Conservation (phyloP, 805 yeast species). For the Candida pini region DNA sequence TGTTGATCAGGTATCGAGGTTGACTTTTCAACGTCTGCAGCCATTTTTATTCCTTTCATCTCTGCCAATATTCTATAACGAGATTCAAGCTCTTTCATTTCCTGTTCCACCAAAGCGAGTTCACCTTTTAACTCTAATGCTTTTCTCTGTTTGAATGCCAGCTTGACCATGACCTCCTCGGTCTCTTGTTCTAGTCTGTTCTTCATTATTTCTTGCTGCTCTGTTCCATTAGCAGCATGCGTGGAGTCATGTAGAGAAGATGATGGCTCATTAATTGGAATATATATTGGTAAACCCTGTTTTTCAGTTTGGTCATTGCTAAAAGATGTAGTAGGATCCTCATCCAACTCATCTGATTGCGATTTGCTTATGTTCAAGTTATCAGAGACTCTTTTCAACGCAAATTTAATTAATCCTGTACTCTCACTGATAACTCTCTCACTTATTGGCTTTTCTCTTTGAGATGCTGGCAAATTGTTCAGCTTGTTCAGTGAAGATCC, state of each 20-base stretch:
- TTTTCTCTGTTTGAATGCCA: slow-evolving; percentile 50
- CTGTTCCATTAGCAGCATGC: background rate
- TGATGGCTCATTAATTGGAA: slow-evolving; percentile 25
- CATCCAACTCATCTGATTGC: background rate
- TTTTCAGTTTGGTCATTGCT: slow-evolving; percentile 3
- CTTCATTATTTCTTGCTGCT: background rate
- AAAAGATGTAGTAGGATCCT: background rate
- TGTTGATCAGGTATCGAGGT: background rate
- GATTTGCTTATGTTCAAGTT: background rate
- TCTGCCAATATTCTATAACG: slow-evolving; percentile 20
- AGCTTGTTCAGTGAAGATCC: slow-evolving; percentile 22
- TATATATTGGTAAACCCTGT: slow-evolving; percentile 31
- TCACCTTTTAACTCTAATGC: slow-evolving; percentile 44
- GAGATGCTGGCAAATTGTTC: slow-evolving; percentile 6
- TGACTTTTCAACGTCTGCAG: background rate
- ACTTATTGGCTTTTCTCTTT: slow-evolving; percentile 22
- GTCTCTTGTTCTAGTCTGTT: slow-evolving; percentile 4
- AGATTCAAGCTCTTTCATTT: slow-evolving; percentile 31
- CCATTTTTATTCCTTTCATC: background rate
- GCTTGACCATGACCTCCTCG: slow-evolving; percentile 27
- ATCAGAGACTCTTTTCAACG: slow-evolving; percentile 19
- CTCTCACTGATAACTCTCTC: slow-evolving; percentile 43
- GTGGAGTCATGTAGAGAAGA: background rate
- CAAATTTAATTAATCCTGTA: slow-evolving; percentile 46
- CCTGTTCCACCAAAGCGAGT: slow-evolving; percentile 35